Evolutionary conservation across 768 basidiomycete genomes (phyloP), one percentile per base, ranked within the genome.

Genomic region (Postia placenta): DNA sequence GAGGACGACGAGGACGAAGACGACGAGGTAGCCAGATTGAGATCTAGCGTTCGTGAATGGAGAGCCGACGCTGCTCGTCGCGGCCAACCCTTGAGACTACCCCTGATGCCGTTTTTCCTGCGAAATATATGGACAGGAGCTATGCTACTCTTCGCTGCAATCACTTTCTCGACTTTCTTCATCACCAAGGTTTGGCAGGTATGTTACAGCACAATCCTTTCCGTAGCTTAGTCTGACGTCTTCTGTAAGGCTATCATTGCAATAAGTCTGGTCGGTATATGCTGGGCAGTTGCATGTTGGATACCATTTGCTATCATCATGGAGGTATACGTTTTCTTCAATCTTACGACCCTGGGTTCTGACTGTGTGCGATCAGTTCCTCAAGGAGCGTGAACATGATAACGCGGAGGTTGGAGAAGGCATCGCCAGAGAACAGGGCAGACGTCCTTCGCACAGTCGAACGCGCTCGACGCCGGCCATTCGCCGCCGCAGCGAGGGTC

Each of bases 221-320:
- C 46, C 11, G 20, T 41, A 39, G 35, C 15, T 14, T 39, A 47
- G 26, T 17, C 22, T 6, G 12, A 20, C 14, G 25, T 45, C n/a
- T 22, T 37, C 22, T 47, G 35, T 15, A 60, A 87, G 78, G 94
- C 94, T 7, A 89, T 89, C 14, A 65, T 83, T 15, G 83, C 87
- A 59, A 88, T 96, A 48, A 82, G 83, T 45, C 62, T 94, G 45
- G 81, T 95, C 20, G 94, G 94, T 37, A 86, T 96, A 30, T 94
- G 87, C 65, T 97, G 94, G 94, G 90, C 92, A 9, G 90, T 96
- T 35, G 91, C 94, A n/a, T 91, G 89, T 69, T 96, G 94, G 94
- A 90, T 91, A 14, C 93, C 93, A 2, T 96, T 96, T 57, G 88
- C 93, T 17, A 92, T 96, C 60, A 91, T 97, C 67, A 97, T 97